Evolutionary conservation across 2,329 filamentous ascomycete species (phyloP).

Genomic region (Canariomyces notabilis): DNA sequence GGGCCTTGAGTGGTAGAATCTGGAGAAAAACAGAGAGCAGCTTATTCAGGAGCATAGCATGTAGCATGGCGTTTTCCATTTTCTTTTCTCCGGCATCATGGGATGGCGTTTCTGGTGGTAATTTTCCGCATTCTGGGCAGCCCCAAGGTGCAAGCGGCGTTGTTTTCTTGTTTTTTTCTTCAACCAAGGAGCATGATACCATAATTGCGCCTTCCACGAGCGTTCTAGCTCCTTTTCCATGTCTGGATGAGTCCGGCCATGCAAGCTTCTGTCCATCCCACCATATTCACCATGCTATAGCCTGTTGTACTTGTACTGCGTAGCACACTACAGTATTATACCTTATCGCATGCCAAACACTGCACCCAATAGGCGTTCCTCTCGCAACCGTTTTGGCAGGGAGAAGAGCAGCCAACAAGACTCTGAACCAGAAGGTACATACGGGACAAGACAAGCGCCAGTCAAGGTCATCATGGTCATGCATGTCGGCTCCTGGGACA

Average conservation of each 20-base stretch:
- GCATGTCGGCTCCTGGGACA: too few relatives aligned
- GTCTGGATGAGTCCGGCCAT: not conserved
- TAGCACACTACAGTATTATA: too few relatives aligned
- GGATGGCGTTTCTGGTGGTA: not conserved
- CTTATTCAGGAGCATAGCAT: not conserved
- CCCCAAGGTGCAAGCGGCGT: not conserved
- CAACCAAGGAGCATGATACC: not conserved
- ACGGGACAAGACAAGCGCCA: too few relatives aligned
- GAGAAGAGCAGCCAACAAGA: too few relatives aligned
- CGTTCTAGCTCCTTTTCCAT: not conserved
- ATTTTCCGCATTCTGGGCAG: not conserved
- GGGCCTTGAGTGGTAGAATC: constrained; percentile 27
- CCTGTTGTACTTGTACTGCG: too few relatives aligned
- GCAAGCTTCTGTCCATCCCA: not conserved
- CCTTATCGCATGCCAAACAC: too few relatives aligned
- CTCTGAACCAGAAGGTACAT: too few relatives aligned
- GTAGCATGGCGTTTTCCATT: not conserved
- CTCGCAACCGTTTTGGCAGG: too few relatives aligned
- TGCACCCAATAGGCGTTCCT: too few relatives aligned
- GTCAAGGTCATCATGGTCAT: too few relatives aligned
- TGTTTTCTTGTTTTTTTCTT: not conserved
- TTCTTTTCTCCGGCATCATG: not conserved
- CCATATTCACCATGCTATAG: too few relatives aligned
- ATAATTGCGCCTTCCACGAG: not conserved
- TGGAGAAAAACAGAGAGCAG: not conserved